A percentile compares a stretch with the other conserved stretches of the same genome.
phyloP scores from a whole-genome alignment of 2,329 filamentous ascomycete genomes.

The Alternaria arborescens region DNA sequence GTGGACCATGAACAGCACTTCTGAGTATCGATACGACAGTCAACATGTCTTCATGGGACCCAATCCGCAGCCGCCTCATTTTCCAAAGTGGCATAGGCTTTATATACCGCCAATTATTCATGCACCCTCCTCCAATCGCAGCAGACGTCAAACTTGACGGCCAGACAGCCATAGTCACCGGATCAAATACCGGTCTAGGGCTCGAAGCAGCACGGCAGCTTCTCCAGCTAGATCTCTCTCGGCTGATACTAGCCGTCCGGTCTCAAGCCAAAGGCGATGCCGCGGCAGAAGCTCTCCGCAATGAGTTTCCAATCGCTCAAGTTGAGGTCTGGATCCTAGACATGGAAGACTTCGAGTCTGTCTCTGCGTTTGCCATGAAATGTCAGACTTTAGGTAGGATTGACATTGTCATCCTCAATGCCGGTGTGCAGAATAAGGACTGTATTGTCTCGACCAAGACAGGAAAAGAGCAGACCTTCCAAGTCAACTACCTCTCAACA shows the following conservation, averaged over 20 bases:
- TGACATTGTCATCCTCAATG: conserved; percentile 49
- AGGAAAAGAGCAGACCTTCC: conserved; percentile 53
- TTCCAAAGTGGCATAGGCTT: conserved; percentile 15
- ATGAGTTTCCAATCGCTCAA: conserved; percentile 16
- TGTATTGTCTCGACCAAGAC: conserved; percentile 18
- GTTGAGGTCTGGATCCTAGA: conserved; percentile 43
- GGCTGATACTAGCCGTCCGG: conserved; percentile 45
- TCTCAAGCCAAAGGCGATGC: conserved; percentile 36
- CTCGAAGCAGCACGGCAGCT: conserved; percentile 36
- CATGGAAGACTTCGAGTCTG: conserved; percentile 32
- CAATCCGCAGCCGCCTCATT: conserved; percentile 9
- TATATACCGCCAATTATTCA: conserved; percentile 12
- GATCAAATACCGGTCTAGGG: conserved; percentile 44
- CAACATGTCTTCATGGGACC: conserved; percentile 13
- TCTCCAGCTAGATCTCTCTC: conserved; percentile 21
- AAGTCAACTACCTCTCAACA: conserved; percentile 66
- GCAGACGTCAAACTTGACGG: conserved; percentile 20
- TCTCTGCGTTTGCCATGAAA: conserved; percentile 29
- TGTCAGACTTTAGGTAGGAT: conserved; percentile 21
- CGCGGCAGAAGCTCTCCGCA: conserved; percentile 27
- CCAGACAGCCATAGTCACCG: conserved; percentile 54
- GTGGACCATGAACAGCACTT: neutral
- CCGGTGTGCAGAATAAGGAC: conserved; percentile 31
- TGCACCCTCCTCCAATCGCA: conserved; percentile 9
- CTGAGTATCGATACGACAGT: neutral